Conservation (phyloP, 495 filamentous ascomycete species). For the Talaromyces stipitatus region DNA sequence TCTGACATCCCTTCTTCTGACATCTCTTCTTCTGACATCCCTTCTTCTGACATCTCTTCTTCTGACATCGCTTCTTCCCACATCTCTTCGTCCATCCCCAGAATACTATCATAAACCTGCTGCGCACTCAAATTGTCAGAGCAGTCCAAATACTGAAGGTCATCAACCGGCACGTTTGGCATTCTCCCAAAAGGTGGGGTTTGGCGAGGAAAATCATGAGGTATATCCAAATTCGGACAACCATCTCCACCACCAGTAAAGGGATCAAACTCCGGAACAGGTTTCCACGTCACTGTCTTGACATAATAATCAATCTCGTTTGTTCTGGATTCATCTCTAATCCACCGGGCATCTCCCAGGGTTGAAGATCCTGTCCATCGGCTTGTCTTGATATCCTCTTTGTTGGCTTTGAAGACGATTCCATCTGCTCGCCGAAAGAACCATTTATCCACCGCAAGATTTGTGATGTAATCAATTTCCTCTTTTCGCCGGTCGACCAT, state of each 20-base stretch:
- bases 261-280: background rate
- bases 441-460: slow-evolving; percentile 15
- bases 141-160: background rate
- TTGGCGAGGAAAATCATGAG: background rate
- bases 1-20: too few relatives aligned
- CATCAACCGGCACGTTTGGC: background rate
- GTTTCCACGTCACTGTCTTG: slow-evolving; percentile 15
- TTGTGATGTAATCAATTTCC: slow-evolving; percentile 18
- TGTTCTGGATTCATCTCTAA: slow-evolving; percentile 18
- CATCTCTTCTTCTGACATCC: too few relatives aligned
- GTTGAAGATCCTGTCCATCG: slow-evolving; percentile 22
- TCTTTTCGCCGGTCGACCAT: slow-evolving; percentile 15
- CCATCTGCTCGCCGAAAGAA: slow-evolving; percentile 18
- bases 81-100: too few relatives aligned
- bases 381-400: slow-evolving; percentile 7
- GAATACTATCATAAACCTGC: background rate
- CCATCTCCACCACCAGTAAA: background rate
- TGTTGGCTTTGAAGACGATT: slow-evolving; percentile 7
- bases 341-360: slow-evolving; percentile 12
- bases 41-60: too few relatives aligned
- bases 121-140: background rate
- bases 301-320: slow-evolving; percentile 24
- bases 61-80: too few relatives aligned
- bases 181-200: too few relatives aligned
- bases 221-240: slow-evolving; percentile 3